These are phyloP conservation scores for Claviceps humidiphila DNA, from an alignment of 2,329 filamentous ascomycete species.

Conservation along the genomic window DNA sequence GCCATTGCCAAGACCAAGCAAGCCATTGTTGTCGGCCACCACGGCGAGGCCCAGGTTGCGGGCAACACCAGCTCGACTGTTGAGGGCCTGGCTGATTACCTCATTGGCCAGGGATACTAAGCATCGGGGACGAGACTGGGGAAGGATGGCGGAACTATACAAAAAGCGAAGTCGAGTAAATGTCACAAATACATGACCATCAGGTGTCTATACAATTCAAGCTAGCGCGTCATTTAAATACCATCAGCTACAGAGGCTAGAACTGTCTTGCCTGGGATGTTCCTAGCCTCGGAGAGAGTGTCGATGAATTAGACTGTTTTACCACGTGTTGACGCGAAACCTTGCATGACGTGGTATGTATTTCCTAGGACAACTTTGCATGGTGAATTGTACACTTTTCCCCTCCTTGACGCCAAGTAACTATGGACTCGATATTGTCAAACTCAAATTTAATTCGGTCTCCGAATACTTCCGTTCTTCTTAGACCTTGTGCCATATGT, in stretches of 20 bases:
- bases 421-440: background rate
- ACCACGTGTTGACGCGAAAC: background rate
- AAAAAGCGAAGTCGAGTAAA: conserved; percentile 2
- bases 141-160: conserved; percentile 3
- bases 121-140: background rate
- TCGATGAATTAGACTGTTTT: background rate
- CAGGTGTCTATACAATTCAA: conserved; percentile 5
- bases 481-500: background rate
- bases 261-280: background rate
- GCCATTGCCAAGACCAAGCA: conserved; percentile 76
- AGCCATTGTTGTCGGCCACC: conserved; percentile 79
- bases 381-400: background rate
- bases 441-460: background rate
- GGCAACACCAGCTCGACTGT: conserved; percentile 67
- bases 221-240: conserved; percentile 4
- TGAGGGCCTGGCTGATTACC: conserved; percentile 76
- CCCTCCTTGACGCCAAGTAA: background rate
- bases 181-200: conserved; percentile 4
- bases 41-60: conserved; percentile 60
- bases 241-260: background rate
- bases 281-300: background rate
- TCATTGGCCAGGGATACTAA: conserved; percentile 64
- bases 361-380: background rate
- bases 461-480: background rate
- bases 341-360: background rate